A percentile compares a stretch with the other conserved stretches of the same genome.
Evolutionary conservation across 2,329 filamentous ascomycete genomes (phyloP).

Genomic region (Nannizziopsis arthrosporioides): DNA sequence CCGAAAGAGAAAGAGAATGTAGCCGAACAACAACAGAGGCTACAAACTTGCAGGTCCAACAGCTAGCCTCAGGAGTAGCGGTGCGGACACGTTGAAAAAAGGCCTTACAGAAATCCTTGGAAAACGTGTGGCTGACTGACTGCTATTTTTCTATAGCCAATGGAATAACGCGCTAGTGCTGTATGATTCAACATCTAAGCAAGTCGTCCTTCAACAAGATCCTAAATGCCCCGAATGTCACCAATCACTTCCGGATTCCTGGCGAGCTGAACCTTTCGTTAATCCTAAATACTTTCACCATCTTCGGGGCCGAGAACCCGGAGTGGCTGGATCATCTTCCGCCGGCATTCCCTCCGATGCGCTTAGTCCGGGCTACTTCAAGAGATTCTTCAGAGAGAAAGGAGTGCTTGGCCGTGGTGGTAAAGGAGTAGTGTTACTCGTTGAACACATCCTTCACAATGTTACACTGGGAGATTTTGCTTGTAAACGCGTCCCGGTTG

Average conservation of each 20-base stretch:
- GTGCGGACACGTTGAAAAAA: too few species aligned
- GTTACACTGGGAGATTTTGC: constrained; percentile 83
- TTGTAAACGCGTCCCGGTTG: constrained; percentile 92
- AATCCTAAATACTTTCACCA: constrained; percentile 81
- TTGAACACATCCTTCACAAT: constrained; percentile 81
- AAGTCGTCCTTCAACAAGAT: constrained; percentile 67
- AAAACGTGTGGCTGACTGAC: constrained; percentile 12
- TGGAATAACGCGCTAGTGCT: constrained; percentile 88
- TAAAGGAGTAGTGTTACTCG: constrained; percentile 88
- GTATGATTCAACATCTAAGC: constrained; percentile 71
- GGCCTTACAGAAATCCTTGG: too few species aligned
- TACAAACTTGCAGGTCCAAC: not conserved
- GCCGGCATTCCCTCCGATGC: constrained; percentile 71
- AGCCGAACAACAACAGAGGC: not conserved
- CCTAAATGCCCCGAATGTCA: constrained; percentile 85
- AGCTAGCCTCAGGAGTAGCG: too few species aligned
- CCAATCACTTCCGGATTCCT: constrained; percentile 46
- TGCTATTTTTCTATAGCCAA: constrained; percentile 46
- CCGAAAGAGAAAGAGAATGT: not conserved
- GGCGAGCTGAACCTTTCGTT: constrained; percentile 51
- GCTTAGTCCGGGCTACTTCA: constrained; percentile 87
- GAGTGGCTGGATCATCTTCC: not conserved
- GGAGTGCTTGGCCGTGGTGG: constrained; percentile 76
- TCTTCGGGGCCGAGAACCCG: too few species aligned
- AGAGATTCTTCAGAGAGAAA: constrained; percentile 85